Evolutionary conservation across 2,329 filamentous ascomycete species (phyloP), one percentile per base, ranked within the genome.

Genomic region (Verticillium alfalfae): DNA sequence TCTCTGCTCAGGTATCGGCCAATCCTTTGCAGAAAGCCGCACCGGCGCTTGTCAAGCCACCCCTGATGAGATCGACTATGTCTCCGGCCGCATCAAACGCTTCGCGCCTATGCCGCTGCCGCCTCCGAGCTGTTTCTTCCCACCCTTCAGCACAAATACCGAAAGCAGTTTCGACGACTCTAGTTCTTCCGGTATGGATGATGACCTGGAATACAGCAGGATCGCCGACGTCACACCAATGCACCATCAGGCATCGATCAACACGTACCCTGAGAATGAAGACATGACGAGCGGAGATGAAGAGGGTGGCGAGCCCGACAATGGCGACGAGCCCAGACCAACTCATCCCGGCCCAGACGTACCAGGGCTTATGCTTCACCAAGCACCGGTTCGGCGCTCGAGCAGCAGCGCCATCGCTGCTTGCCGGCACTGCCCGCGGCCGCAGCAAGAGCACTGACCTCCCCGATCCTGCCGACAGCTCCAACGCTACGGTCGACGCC

Each of bases 91-190:
- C 7, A 71, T 82, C 58, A 78, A 75, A 61, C 75, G 73, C 13
- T 70, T 84, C 8, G 71, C 76, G 0, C 82, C 84, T 0, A 75
- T 79, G 0, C 71, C 81, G 1, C 74, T 86, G 0, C 84, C 84
- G 0, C 82, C 82, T 0, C 81, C 84, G 0, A 76, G 78, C 2
- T 80, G 81, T 62, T 85, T 82, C 68, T 80, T 81, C 66, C 79
- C 78, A 0, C 77, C 77, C 0, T 78, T 81, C 54, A 82, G 79
- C 63, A 69, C 75, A 10, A 78, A 78, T 55, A 72, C 70, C 0
- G 69, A 69, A 6, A 68, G 71, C 10, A 65, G 69, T 8, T 60
- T 66, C 0, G 70, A 72, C 6, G 76, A 72, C 2, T 72, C 73
- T 5, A 68, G 66, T 1, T 70, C 72, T 3, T 75, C 75, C 0